Evolutionary conservation across 2,329 filamentous ascomycete genomes (phyloP), one percentile per base, ranked within the genome.

Genomic region (Epichloe coenophiala): DNA sequence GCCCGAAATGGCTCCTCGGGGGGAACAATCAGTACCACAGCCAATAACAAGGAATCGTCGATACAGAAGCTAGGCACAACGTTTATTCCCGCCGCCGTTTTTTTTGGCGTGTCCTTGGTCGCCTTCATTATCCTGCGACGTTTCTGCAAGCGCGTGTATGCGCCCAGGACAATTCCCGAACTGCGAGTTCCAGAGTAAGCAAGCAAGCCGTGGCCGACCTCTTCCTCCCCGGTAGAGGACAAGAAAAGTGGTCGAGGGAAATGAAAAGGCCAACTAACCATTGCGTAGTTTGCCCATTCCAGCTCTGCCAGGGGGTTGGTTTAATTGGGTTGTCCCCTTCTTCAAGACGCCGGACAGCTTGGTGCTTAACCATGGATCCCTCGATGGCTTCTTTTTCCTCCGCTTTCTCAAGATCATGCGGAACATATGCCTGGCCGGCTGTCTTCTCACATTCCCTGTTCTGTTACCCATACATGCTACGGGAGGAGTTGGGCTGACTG

Each of bases 331-430:
- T 52, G 68, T 68, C 9, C 71, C 76, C 12, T 86, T 88, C 68
- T 84, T 79, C 70, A 77, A 76, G 58, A 76, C 78, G 42, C 76
- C 77, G 3, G 90, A 97, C 63, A 81, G 82, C 40, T 88, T 87
- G 61, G 80, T 90, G 27, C 78, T 97, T 21, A 87, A 93, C 61
- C 88, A 95, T 70, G 88, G 91, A 64, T 94, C 89, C 0, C 78
- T 98, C 55, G 91, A 98, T 64, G 86, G 86, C 35, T 97, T 91
- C 66, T 81, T 97, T 48, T 88, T 94, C 65, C 74, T 97, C 31
- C 88, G 91, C 37, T 95, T 68, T 50, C 59, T 71, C 50, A 70
- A 69, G 45, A 61, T 91, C 61, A 70, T 97, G 56, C 88, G 89
- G 61, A 84, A 84, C 53, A 84, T 94, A 57, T 90, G 85, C 68